Conservation (phyloP, 1,284 basidiomycete species). For the Ceratobasidium sp. region DNA sequence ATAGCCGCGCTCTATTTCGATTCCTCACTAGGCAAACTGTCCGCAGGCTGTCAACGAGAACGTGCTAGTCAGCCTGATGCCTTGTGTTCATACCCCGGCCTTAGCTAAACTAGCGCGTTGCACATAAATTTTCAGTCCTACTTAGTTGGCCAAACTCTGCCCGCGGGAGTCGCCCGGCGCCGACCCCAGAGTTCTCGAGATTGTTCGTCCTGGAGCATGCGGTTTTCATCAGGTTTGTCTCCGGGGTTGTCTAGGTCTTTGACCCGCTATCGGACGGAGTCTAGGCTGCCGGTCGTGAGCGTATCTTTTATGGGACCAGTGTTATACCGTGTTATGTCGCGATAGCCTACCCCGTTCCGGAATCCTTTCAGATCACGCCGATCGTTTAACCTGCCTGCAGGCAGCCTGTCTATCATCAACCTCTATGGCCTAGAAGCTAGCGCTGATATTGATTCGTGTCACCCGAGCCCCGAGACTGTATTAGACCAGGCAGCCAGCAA, state of each 20-base stretch:
- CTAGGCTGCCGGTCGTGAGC: not conserved
- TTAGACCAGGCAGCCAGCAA: not conserved
- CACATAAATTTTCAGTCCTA: not conserved
- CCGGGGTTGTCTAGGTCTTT: not conserved
- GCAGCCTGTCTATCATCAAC: not conserved
- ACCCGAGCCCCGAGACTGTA: constrained; percentile 14
- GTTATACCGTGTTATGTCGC: no score
- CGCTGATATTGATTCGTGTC: not conserved
- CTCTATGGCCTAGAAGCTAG: constrained; percentile 5
- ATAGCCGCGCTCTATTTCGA: not conserved
- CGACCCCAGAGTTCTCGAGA: no score
- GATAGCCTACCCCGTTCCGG: constrained; percentile 10
- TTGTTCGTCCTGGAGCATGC: not conserved
- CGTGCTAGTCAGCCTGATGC: not conserved
- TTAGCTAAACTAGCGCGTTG: not conserved
- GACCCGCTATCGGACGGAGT: constrained; percentile 19
- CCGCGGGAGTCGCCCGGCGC: not conserved
- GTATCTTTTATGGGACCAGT: not conserved
- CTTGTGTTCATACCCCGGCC: not conserved
- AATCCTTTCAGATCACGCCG: not conserved
- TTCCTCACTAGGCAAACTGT: not conserved
- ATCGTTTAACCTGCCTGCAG: not conserved
- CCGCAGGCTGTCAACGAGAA: not conserved
- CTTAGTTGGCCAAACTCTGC: not conserved
- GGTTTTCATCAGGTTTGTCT: not conserved